Evolutionary conservation across 371 early-diverging fungal genomes (phyloP).

Genomic region (Rhizopus delemar): DNA sequence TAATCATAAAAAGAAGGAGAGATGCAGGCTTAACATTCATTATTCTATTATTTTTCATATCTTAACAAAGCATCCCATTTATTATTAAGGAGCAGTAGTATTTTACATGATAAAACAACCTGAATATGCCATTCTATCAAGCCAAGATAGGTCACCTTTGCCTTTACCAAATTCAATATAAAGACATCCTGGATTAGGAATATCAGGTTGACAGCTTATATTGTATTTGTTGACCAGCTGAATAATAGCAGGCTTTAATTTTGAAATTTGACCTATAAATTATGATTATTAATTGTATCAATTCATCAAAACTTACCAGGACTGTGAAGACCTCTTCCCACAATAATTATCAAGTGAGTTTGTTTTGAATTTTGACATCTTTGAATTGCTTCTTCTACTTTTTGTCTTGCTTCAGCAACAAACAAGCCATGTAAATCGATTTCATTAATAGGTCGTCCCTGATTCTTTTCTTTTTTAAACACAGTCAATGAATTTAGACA

Average conservation of each 20-base stretch:
- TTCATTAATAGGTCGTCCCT: conserved; percentile 45
- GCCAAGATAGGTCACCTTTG: conserved; percentile 49
- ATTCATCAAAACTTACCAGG: conserved; percentile 26
- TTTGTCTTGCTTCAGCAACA: conserved; percentile 59
- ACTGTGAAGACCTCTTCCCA: conserved; percentile 64
- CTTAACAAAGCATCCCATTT: neutral
- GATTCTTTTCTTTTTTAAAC: conserved; percentile 44
- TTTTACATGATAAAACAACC: conserved; percentile 45
- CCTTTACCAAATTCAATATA: conserved; percentile 58
- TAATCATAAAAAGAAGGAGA: too few relatives aligned
- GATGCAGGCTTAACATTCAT: too few relatives aligned
- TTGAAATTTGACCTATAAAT: conserved; percentile 48
- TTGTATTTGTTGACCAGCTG: conserved; percentile 56
- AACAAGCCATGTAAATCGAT: conserved; percentile 65
- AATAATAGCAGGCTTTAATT: conserved; percentile 62
- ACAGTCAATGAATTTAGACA: too few relatives aligned
- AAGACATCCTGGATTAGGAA: conserved; percentile 65
- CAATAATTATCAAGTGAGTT: conserved; percentile 57
- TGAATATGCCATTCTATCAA: conserved; percentile 35
- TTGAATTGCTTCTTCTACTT: conserved; percentile 52
- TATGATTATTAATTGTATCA: neutral
- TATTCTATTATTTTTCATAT: too few relatives aligned
- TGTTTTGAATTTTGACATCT: conserved; percentile 46
- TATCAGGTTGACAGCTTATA: conserved; percentile 55
- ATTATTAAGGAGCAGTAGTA: neutral